Evolutionary conservation across 495 filamentous ascomycete genomes (phyloP), one percentile per base, ranked within the genome.

Genomic region (Bacidia gigantensis): DNA sequence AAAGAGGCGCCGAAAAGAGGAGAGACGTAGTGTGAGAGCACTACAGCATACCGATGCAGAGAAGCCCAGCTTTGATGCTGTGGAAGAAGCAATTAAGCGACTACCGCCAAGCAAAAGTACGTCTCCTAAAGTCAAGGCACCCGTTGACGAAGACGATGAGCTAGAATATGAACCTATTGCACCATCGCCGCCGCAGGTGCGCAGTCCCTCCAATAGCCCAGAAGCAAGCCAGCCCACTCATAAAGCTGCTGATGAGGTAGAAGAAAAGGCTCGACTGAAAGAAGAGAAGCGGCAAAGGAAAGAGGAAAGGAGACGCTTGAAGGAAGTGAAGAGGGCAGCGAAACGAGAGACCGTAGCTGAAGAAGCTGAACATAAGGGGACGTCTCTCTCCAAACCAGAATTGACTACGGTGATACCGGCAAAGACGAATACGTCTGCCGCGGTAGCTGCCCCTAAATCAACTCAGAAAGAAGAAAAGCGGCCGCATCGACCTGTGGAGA

Each of bases 1-100:
- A 0, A 50, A 50, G 47, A 2, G 32, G 47, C n/a, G 17, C 3
- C 26, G 26, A n/a, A 50, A 38, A 26, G 47, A 50, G 47, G 47
- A 17, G 23, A 18, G 26, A 25, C 10, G 47, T 24, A 50, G 17
- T n/a, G 17, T 5, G 47, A 50, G 14, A 11, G 47, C 12, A 22
- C 9, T 24, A 11, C 5, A 18, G 9, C 18, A 14, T 47, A 35
- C 14, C 29, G 29, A 14, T 14, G 29, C 14, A 35, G 14, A 35
- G 14, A 14, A 35, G 5, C 7, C 29, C 14, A 14, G 29, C 29
- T 14, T 35, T 5, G 29, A 35, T 5, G 29, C 5, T 35, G 29
- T 35, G 14, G 29, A 5, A 35, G 7, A 35, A 14, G 14, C 29
- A 35, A 35, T 35, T 35, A n/a, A n/a, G n/a, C n/a, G n/a, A n/a